phyloP scores from a whole-genome alignment of 345 rosid species.

The Populus davidiana region DNA sequence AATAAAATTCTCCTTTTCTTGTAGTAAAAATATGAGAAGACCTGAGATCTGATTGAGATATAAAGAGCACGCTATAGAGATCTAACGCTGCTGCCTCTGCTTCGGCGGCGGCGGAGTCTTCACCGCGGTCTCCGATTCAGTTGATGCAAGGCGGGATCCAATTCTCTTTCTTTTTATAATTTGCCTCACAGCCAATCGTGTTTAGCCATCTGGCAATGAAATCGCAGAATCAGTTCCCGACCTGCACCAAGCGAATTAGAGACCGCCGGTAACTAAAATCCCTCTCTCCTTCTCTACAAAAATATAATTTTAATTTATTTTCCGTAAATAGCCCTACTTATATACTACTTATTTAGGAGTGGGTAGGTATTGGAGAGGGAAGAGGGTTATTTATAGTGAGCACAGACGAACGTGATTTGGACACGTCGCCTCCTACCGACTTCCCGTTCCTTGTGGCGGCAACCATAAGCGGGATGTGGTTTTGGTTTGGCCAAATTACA shows the following conservation, averaged over 20 bases:
- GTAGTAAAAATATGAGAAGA: background rate
- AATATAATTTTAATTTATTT: background rate
- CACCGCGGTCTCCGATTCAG: conserved; percentile 94
- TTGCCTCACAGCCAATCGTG: background rate
- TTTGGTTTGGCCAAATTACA: too few species aligned
- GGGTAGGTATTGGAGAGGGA: background rate
- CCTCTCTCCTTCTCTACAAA: background rate
- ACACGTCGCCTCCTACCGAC: conserved; percentile 27
- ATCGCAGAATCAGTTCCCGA: conserved; percentile 63
- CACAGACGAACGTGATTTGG: conserved; percentile 28
- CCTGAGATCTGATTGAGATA: conserved; percentile 42
- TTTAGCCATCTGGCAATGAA: conserved; percentile 20
- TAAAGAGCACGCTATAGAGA: background rate
- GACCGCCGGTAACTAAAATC: conserved; percentile 61
- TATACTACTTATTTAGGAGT: background rate
- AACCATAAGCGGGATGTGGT: background rate
- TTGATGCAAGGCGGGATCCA: conserved; percentile 97
- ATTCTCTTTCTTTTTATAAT: conserved; percentile 21
- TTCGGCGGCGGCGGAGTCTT: conserved; percentile 11
- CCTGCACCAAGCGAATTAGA: conserved; percentile 99
- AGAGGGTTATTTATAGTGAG: conserved; percentile 32
- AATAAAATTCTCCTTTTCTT: background rate
- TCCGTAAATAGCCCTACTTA: background rate
- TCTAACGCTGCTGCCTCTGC: background rate
- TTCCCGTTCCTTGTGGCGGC: background rate